Conservation (phyloP, 805 yeast genomes). For the Schwanniomyces pseudopolymorphus region DNA sequence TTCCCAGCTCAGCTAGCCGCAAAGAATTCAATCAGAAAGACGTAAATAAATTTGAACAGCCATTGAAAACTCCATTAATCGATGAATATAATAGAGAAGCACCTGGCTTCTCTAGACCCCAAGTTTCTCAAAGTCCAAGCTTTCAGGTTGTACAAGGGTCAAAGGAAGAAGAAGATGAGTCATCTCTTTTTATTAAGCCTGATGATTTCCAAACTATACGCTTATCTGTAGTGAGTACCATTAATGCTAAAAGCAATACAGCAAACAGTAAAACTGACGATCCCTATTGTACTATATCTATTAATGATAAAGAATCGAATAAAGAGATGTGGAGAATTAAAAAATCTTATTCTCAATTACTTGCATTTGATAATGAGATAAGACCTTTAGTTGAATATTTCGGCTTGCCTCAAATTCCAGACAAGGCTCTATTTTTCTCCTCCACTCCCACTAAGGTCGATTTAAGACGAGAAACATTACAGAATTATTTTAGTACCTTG, state of each 20-base stretch:
- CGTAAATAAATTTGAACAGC: background rate
- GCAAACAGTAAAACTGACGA: conserved; percentile 48
- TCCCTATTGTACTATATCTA: conserved; percentile 59
- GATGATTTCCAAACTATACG: conserved; percentile 53
- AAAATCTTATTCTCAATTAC: conserved; percentile 61
- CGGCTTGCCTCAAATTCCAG: conserved; percentile 66
- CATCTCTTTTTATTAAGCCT: conserved; percentile 57
- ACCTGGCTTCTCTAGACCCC: background rate
- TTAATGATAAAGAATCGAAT: conserved; percentile 57
- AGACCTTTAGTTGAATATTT: conserved; percentile 51
- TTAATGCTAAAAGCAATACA: conserved; percentile 30
- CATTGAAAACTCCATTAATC: background rate
- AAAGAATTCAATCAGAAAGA: background rate
- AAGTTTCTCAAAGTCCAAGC: conserved; percentile 2
- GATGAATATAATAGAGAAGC: background rate
- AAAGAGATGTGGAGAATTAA: conserved; percentile 76
- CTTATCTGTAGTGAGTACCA: conserved; percentile 50
- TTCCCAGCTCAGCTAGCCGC: background rate
- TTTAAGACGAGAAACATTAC: conserved; percentile 51
- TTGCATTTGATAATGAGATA: conserved; percentile 58
- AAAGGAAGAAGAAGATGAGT: conserved; percentile 38
- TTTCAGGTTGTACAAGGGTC: conserved; percentile 20
- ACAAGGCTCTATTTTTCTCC: conserved; percentile 53
- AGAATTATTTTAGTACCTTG: conserved; percentile 58
- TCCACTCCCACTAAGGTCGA: conserved; percentile 68